Percentiles rank a stretch among this genome's conserved stretches.
phyloP scores from a whole-genome alignment of 208 protist genomes.

The Acanthamoeba healyi region DNA sequence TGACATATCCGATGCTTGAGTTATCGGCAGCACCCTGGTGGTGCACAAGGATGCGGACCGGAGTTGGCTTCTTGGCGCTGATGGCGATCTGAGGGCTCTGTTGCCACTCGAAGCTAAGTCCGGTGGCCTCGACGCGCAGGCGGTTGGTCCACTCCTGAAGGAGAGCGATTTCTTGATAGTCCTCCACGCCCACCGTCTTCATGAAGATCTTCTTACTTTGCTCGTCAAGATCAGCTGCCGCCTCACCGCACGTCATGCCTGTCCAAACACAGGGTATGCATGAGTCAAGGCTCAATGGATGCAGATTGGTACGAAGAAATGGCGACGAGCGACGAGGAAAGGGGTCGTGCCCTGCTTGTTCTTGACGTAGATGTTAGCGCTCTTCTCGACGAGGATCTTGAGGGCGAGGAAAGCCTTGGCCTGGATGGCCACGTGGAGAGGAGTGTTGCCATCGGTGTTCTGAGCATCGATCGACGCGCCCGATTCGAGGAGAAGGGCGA shows the following conservation, averaged over 20 bases:
- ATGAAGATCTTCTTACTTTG: constrained; percentile 75
- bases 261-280: neutral
- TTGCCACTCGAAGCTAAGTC: constrained; percentile 56
- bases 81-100: constrained; percentile 67
- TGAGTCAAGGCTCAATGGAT: no score
- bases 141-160: constrained; percentile 69
- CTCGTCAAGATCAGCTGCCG: constrained; percentile 69
- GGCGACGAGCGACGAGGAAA: no score
- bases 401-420: constrained; percentile 69
- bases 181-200: constrained; percentile 65
- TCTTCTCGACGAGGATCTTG: constrained; percentile 40
- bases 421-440: constrained; percentile 67
- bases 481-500: neutral
- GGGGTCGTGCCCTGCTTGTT: constrained; percentile 34
- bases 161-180: constrained; percentile 69
- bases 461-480: constrained; percentile 8
- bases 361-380: constrained; percentile 70
- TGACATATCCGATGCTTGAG: constrained; percentile 50
- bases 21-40: constrained; percentile 62
- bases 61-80: constrained; percentile 50
- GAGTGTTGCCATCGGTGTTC: constrained; percentile 46
- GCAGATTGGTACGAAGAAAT: no score
- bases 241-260: constrained; percentile 69
- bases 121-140: constrained; percentile 37
- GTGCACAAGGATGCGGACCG: constrained; percentile 61